phyloP scores from a whole-genome alignment of 768 basidiomycete genomes.

The Russula foetens region DNA sequence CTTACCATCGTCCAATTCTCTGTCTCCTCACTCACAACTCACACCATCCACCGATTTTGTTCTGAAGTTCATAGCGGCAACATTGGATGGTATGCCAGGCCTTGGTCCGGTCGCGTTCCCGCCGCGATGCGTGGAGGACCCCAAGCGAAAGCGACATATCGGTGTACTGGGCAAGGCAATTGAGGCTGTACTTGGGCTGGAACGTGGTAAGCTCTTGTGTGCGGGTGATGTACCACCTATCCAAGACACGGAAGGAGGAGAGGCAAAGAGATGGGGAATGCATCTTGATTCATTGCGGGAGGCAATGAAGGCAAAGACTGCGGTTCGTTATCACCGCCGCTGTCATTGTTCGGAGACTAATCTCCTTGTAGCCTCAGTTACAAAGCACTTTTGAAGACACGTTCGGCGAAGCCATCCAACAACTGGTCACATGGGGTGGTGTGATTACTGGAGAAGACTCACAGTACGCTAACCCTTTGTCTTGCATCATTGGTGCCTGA shows the following conservation, averaged over 20 bases:
- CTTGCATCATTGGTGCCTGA: constrained; percentile 1
- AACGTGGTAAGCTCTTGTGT: constrained; percentile 60
- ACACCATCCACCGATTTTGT: constrained; percentile 32
- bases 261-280: constrained; percentile 72
- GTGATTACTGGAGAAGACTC: constrained; percentile 57
- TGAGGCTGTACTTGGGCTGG: constrained; percentile 52
- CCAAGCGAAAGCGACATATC: constrained; percentile 62
- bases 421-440: constrained; percentile 66
- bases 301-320: constrained; percentile 46
- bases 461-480: constrained; percentile 39
- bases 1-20: constrained; percentile 37
- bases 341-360: neutral
- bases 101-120: constrained; percentile 72
- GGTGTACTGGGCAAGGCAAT: constrained; percentile 68
- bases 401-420: constrained; percentile 72
- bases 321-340: constrained; percentile 31
- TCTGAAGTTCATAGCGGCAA: constrained; percentile 16
- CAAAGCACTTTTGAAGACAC: constrained; percentile 56
- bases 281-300: constrained; percentile 51
- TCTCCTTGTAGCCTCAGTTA: constrained; percentile 40
- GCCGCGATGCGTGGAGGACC: constrained; percentile 71
- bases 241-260: constrained; percentile 47
- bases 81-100: constrained; percentile 62
- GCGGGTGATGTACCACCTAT: constrained; percentile 36
- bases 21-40: constrained; percentile 22